Evolutionary conservation across 805 yeast genomes (phyloP).

Genomic region (Blastobotrys parvus): DNA sequence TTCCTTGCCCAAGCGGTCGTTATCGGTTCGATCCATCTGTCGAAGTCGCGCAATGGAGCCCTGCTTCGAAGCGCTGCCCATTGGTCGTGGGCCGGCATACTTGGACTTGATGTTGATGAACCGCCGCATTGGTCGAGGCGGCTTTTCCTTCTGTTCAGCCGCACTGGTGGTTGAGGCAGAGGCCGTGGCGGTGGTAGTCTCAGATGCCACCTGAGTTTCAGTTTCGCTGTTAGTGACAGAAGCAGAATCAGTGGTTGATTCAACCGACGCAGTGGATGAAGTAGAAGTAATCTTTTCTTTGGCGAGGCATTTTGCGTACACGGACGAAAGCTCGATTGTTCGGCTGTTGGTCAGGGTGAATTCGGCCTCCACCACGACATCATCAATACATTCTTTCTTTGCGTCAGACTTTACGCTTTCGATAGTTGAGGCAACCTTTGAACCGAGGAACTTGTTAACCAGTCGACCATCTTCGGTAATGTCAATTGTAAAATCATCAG

Average conservation of each 20-base stretch:
- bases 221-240: constrained; percentile 8
- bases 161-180: constrained; percentile 12
- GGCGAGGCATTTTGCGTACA: constrained; percentile 12
- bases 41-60: constrained; percentile 41
- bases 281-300: constrained; percentile 6
- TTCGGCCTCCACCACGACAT: constrained; percentile 9
- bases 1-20: constrained; percentile 44
- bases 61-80: constrained; percentile 40
- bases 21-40: constrained; percentile 47
- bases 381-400: constrained; percentile 9
- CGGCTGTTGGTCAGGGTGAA: constrained; percentile 14
- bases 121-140: constrained; percentile 11
- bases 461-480: constrained; percentile 34
- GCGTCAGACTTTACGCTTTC: constrained; percentile 23
- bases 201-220: constrained; percentile 6
- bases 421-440: constrained; percentile 17
- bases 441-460: constrained; percentile 23
- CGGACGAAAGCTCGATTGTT: constrained; percentile 12
- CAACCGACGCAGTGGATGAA: constrained; percentile 5
- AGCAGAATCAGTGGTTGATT: constrained; percentile 2
- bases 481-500: constrained; percentile 28
- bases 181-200: constrained; percentile 2
- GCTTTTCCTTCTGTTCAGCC: constrained; percentile 11
- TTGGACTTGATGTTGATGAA: constrained; percentile 23
- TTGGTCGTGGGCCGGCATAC: constrained; percentile 39